Percentiles rank a stretch among this genome's conserved stretches.
These are phyloP conservation scores for Ophiostoma ulmi DNA, from an alignment of 2,329 filamentous ascomycete species.

Conservation along the genomic window DNA sequence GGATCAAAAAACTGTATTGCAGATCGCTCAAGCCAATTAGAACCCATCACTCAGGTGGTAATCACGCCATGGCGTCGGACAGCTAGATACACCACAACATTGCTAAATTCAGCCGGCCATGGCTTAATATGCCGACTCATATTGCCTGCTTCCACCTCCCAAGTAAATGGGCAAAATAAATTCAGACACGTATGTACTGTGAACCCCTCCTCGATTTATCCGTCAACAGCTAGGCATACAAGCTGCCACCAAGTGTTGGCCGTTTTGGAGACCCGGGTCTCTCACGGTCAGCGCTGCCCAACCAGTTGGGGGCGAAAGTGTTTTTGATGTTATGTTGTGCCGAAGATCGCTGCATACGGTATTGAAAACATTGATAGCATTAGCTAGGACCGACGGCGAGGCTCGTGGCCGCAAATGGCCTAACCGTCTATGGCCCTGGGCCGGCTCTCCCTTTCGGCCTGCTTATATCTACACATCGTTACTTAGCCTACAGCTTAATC, in stretches of 20 bases:
- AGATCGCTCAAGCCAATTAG: background rate
- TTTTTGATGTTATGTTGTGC: background rate
- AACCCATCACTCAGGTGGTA: background rate
- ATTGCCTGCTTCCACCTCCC: background rate
- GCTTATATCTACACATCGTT: background rate
- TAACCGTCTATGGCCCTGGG: background rate
- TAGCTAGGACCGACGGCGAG: background rate
- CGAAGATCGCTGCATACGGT: background rate
- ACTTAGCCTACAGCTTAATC: background rate
- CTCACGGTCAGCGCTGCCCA: background rate
- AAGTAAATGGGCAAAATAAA: background rate
- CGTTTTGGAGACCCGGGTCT: background rate
- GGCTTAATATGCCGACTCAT: background rate
- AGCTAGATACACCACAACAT: background rate
- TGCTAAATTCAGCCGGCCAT: background rate
- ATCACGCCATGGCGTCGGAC: background rate
- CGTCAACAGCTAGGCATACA: background rate
- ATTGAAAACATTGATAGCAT: background rate
- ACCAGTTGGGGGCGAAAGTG: slow-evolving; percentile 1
- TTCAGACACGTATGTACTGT: background rate
- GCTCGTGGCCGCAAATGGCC: background rate
- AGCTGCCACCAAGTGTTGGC: background rate
- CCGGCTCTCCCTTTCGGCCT: background rate
- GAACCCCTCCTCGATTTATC: background rate
- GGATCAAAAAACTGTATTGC: background rate